Evolutionary conservation across 768 basidiomycete species (phyloP), one percentile per base, ranked within the genome.

Genomic region (Naematelia encephala): DNA sequence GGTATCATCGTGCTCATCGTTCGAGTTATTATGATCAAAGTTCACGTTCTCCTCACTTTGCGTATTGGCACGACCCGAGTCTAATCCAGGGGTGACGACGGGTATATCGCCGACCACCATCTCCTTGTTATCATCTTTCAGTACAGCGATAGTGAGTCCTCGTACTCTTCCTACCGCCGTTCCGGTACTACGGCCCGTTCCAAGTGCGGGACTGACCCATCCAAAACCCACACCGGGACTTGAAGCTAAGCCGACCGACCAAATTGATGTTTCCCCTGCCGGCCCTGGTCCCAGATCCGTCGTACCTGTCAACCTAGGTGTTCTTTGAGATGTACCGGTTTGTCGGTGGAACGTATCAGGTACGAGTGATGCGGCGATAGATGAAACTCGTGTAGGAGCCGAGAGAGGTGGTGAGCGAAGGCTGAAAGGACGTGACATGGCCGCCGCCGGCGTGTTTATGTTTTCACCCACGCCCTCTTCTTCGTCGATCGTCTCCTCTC

Each of bases 131-230:
- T 55, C 66, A 5, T 65, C 67, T 29, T 66, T 70, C 30, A 74
- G 26, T 14, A 74, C 64, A 4, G 69, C 72, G 13, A 74, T 60
- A 5, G 59, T 64, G 44, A 74, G 44, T 13, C 72, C 72, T 28
- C 72, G 48, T 19, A 51, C 57, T 29, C 64, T 62, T 39, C 8
- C 34, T 8, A 8, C 16, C 8, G 64, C 61, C 13, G 52, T 42
- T 11, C 54, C 59, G 8, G 48, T 23, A 39, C 54, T 60, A 22
- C 61, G 46, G 12, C 56, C 67, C 3, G 47, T 59, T 12, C 45
- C 34, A 3, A 68, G 49, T 19, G 51, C 61, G 14, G 71, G 69
- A 5, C 60, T 60, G 27, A 70, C 67, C 71, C 71, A 73, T 14
- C 71, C 71, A 2, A 59, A 56, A 4, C 27, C 25, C 4, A 29